Conservation (phyloP, 2,329 filamentous ascomycete species). For the Arthrobotrys entomopaga region DNA sequence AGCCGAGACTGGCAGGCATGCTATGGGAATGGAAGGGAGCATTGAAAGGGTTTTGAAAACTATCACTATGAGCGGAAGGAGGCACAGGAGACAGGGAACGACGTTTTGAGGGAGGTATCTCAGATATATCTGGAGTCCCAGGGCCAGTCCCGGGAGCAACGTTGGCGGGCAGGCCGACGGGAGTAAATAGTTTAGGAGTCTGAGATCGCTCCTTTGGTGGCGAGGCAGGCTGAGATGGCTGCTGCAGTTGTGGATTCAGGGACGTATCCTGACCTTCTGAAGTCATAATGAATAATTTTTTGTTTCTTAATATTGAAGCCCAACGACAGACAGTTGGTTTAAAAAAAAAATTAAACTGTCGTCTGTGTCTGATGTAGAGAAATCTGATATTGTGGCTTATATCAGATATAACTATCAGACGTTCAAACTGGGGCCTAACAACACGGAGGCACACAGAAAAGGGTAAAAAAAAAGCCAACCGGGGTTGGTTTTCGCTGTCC, state of each 20-base stretch:
- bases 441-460: constrained; percentile 1
- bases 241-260: constrained; percentile 16
- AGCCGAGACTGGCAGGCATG: constrained; percentile 21
- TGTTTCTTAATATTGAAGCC: too few relatives aligned
- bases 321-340: background rate
- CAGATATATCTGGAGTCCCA: constrained; percentile 41
- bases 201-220: constrained; percentile 52
- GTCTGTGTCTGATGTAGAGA: background rate
- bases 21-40: constrained; percentile 45
- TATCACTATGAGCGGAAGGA: constrained; percentile 47
- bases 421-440: background rate
- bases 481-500: constrained; percentile 3
- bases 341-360: background rate
- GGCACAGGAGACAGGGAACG: constrained; percentile 50
- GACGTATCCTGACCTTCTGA: constrained; percentile 41
- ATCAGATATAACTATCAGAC: constrained; percentile 13
- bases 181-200: constrained; percentile 46
- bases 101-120: constrained; percentile 36
- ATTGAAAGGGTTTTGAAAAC: constrained; percentile 49
- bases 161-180: constrained; percentile 3
- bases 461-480: background rate
- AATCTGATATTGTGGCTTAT: constrained; percentile 22
- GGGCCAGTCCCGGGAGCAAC: too few relatives aligned
- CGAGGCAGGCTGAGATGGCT: constrained; percentile 41
- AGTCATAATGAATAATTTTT: constrained; percentile 24